Evolutionary conservation across 768 basidiomycete species (phyloP).

Genomic region (Russula emetica): DNA sequence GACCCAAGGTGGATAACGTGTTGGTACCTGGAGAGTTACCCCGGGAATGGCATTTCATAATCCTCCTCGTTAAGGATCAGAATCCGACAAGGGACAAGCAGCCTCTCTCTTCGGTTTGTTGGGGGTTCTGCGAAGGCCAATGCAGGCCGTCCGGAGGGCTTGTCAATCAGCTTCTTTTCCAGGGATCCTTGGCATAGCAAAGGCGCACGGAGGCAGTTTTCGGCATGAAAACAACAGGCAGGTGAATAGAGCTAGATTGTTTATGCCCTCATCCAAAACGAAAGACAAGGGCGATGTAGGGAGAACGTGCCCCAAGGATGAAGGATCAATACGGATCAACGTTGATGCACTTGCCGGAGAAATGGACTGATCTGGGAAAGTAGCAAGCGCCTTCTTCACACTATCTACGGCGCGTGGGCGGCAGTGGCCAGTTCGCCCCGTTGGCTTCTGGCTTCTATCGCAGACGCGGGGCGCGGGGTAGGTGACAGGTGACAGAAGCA

Average conservation of each 20-base stretch:
- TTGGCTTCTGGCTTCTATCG: conserved; percentile 12
- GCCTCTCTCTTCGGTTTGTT: too few species aligned
- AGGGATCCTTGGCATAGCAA: neutral
- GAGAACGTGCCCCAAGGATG: neutral
- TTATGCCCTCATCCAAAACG: neutral
- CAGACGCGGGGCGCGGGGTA: conserved; percentile 16
- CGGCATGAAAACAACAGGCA: too few species aligned
- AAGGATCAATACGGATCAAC: neutral
- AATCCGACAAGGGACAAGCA: neutral
- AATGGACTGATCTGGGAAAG: conserved; percentile 14
- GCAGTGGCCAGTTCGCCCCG: conserved; percentile 9
- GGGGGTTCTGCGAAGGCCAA: conserved; percentile 4
- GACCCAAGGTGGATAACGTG: neutral
- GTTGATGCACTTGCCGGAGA: neutral
- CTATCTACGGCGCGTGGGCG: conserved; percentile 7
- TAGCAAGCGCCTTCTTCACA: neutral
- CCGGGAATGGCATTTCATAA: neutral
- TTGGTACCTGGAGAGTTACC: conserved; percentile 2
- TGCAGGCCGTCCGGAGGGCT: neutral
- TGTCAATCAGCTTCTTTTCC: conserved; percentile 12
- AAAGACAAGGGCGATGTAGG: neutral
- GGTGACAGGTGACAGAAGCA: conserved; percentile 20
- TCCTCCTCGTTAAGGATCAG: neutral
- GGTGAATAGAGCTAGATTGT: neutral
- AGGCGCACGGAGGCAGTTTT: neutral